phyloP scores from a whole-genome alignment of 208 protist genomes.

The Trypanosoma mega region DNA sequence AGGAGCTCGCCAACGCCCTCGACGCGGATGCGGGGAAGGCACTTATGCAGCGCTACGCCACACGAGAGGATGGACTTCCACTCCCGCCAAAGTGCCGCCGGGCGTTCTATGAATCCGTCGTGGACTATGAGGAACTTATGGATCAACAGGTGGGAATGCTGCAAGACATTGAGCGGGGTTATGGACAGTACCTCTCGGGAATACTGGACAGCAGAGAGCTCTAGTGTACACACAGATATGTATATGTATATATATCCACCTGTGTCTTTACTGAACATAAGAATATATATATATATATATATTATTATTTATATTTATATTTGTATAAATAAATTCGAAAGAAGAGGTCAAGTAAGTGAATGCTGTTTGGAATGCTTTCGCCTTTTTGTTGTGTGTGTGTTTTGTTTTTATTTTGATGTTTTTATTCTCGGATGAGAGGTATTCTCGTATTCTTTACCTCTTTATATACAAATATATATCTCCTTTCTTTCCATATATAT shows the following conservation, averaged over 20 bases:
- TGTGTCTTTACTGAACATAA: neutral
- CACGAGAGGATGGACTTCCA: slow-evolving; percentile 12
- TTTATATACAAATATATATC: slow-evolving; percentile 1
- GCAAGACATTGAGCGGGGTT: slow-evolving; percentile 2
- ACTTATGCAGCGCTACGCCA: slow-evolving; percentile 15
- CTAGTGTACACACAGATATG: too few species aligned
- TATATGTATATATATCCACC: too few species aligned
- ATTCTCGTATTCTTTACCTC: neutral
- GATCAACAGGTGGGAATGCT: slow-evolving; percentile 24
- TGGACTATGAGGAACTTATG: slow-evolving; percentile 31
- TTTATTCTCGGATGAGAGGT: neutral
- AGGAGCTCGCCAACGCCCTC: slow-evolving; percentile 11
- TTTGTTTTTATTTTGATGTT: too few species aligned
- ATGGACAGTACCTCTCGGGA: neutral
- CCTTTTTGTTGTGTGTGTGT: too few species aligned
- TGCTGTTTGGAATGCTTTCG: too few species aligned
- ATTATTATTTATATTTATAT: too few species aligned
- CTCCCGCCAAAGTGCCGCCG: slow-evolving; percentile 21
- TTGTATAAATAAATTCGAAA: too few species aligned
- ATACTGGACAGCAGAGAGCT: too few species aligned
- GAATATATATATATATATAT: too few species aligned
- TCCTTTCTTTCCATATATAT: slow-evolving; percentile 1
- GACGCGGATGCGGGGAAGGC: slow-evolving; percentile 27
- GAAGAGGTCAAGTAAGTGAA: too few species aligned
- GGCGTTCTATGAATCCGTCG: slow-evolving; percentile 29